Evolutionary conservation across 768 basidiomycete species (phyloP).

Genomic region (Amanita molliuscula): DNA sequence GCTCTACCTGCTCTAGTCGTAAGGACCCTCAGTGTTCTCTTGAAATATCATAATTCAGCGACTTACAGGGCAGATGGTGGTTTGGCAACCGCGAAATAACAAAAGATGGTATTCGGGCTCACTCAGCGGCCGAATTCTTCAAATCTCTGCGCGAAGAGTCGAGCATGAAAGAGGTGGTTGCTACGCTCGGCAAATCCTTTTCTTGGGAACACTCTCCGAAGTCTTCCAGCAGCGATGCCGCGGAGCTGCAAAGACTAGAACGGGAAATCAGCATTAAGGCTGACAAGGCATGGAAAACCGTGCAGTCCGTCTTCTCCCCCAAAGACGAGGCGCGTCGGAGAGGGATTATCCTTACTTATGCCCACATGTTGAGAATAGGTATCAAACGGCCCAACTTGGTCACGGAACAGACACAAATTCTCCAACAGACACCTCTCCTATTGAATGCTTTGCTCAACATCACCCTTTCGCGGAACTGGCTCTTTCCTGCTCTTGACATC

Average conservation of each 20-base stretch:
- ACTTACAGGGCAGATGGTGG: constrained; percentile 82
- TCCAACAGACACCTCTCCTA: constrained; percentile 63
- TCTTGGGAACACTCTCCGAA: constrained; percentile 37
- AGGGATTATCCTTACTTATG: constrained; percentile 70
- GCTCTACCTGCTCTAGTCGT: constrained; percentile 81
- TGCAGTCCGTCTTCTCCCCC: constrained; percentile 23
- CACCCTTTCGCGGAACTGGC: constrained; percentile 81
- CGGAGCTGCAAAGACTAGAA: constrained; percentile 29
- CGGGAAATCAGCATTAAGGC: constrained; percentile 35
- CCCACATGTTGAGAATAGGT: constrained; percentile 70
- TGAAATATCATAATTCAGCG: background rate
- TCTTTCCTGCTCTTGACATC: constrained; percentile 62
- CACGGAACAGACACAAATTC: constrained; percentile 61
- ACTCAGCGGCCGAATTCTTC: constrained; percentile 83
- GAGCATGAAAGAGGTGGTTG: constrained; percentile 59
- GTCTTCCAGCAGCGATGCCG: constrained; percentile 26
- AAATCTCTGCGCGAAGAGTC: constrained; percentile 76
- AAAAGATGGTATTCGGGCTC: constrained; percentile 80
- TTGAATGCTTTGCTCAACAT: constrained; percentile 79
- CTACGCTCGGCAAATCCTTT: constrained; percentile 57
- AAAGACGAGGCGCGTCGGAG: constrained; percentile 32
- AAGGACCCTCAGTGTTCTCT: background rate
- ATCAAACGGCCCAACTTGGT: constrained; percentile 42
- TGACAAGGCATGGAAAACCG: constrained; percentile 44
- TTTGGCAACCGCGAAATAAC: constrained; percentile 85